phyloP scores from a whole-genome alignment of 371 early-diverging fungal species.

The Nematocida homosporus region DNA sequence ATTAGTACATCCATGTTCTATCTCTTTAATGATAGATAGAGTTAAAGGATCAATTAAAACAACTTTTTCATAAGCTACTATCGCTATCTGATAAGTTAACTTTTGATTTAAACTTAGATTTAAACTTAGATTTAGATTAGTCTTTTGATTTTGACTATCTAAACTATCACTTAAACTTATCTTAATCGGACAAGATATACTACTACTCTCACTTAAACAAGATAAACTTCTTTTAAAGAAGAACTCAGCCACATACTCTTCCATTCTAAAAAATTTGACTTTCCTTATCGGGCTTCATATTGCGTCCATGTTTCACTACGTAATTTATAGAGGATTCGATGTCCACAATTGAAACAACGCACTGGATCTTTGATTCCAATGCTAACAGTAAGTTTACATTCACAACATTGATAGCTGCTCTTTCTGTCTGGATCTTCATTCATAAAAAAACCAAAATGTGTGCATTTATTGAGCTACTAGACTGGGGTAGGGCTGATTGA shows the following conservation, averaged over 20 bases:
- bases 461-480: neutral
- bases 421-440: slow-evolving; percentile 22
- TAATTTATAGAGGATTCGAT: slow-evolving; percentile 50
- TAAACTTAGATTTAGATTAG: no score
- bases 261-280: slow-evolving; percentile 50
- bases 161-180: no score
- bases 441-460: slow-evolving; percentile 24
- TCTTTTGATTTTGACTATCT: no score
- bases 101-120: no score
- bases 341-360: slow-evolving; percentile 38
- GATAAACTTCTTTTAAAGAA: slow-evolving; percentile 21
- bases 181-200: no score
- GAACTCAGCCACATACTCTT: slow-evolving; percentile 51
- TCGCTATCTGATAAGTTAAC: neutral
- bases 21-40: slow-evolving; percentile 2
- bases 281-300: slow-evolving; percentile 52
- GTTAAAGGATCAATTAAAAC: slow-evolving; percentile 16
- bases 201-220: slow-evolving; percentile 22
- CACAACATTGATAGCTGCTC: slow-evolving; percentile 49
- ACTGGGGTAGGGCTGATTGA: neutral
- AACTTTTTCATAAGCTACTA: slow-evolving; percentile 43
- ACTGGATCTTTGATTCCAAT: slow-evolving; percentile 48
- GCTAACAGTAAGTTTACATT: slow-evolving; percentile 35
- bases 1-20: neutral
- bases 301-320: slow-evolving; percentile 45